Evolutionary conservation across 108 stramenopile genomes (phyloP).

Genomic region (Pseudonitzschia delicatissima): DNA sequence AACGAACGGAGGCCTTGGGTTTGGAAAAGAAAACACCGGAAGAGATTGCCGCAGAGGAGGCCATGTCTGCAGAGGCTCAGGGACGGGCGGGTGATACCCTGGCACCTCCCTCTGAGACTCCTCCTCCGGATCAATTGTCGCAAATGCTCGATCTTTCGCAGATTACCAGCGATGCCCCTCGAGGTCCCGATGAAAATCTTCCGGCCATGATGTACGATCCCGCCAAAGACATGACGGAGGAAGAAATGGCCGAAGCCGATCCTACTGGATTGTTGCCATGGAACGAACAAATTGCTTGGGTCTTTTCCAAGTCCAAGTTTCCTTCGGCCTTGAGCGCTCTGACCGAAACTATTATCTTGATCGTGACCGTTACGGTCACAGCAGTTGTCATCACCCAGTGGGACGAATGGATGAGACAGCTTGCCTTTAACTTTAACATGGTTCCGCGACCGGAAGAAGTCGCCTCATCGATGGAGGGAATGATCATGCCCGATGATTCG

Average conservation of each 20-base stretch:
- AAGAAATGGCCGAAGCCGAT: conserved; percentile 77
- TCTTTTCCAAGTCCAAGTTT: conserved; percentile 48
- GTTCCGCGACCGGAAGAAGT: conserved; percentile 61
- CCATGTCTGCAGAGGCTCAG: too few species aligned
- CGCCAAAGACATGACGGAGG: conserved; percentile 69
- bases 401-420: conserved; percentile 53
- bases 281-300: conserved; percentile 52
- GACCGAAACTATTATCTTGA: conserved; percentile 54
- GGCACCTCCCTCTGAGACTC: conserved; percentile 2
- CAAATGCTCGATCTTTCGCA: conserved; percentile 58
- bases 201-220: conserved; percentile 62
- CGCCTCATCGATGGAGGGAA: conserved; percentile 9
- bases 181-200: conserved; percentile 30
- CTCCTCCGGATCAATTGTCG: conserved; percentile 10
- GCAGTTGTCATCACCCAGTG: conserved; percentile 56
- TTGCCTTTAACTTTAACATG: conserved; percentile 52
- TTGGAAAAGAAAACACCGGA: conserved; percentile 66
- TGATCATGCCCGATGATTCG: conserved; percentile 18
- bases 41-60: conserved; percentile 50
- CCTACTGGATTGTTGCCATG: conserved; percentile 51
- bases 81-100: not conserved
- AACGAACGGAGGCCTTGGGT: conserved; percentile 57
- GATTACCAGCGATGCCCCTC: conserved; percentile 44
- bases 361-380: conserved; percentile 51
- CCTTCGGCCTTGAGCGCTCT: conserved; percentile 50